Evolutionary conservation across 2,329 filamentous ascomycete genomes (phyloP).

Genomic region (Trichoderma cornu-damae): DNA sequence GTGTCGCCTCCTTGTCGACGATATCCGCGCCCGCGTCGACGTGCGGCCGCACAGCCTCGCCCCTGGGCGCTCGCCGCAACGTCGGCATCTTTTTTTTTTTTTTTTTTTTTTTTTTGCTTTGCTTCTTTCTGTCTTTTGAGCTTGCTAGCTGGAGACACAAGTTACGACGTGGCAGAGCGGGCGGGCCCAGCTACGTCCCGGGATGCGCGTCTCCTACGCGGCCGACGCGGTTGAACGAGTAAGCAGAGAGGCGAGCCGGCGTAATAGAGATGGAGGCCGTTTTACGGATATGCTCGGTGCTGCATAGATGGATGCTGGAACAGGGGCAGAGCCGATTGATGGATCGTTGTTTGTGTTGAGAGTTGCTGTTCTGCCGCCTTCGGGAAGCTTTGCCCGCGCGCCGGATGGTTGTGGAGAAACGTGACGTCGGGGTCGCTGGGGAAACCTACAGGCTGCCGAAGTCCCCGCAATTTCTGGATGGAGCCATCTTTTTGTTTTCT

Average conservation of each 20-base stretch:
- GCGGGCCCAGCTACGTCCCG: background rate
- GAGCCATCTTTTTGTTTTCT: slow-evolving; percentile 3
- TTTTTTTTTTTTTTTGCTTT: background rate
- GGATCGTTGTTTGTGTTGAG: slow-evolving; percentile 7
- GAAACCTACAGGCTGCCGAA: slow-evolving; percentile 23
- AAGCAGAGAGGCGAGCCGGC: background rate
- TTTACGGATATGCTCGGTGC: background rate
- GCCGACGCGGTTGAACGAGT: background rate
- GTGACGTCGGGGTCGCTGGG: slow-evolving; percentile 30
- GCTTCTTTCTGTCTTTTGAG: too few relatives aligned
- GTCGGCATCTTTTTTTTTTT: slow-evolving; percentile 11
- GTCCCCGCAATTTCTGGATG: slow-evolving; percentile 15
- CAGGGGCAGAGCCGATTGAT: too few relatives aligned
- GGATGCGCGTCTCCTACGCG: slow-evolving; percentile 1
- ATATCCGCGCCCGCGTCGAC: background rate
- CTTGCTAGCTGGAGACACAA: too few relatives aligned
- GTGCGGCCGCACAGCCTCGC: slow-evolving; percentile 1
- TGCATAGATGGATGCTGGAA: background rate
- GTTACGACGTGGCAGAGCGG: background rate
- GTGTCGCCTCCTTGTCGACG: background rate
- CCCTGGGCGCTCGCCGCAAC: slow-evolving; percentile 11
- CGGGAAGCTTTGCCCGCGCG: slow-evolving; percentile 10
- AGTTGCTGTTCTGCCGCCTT: background rate
- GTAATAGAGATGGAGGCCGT: background rate
- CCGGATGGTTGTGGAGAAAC: slow-evolving; percentile 16